Evolutionary conservation across 2,329 filamentous ascomycete species (phyloP), one percentile per base, ranked within the genome.

Genomic region (Epichloe typhina): DNA sequence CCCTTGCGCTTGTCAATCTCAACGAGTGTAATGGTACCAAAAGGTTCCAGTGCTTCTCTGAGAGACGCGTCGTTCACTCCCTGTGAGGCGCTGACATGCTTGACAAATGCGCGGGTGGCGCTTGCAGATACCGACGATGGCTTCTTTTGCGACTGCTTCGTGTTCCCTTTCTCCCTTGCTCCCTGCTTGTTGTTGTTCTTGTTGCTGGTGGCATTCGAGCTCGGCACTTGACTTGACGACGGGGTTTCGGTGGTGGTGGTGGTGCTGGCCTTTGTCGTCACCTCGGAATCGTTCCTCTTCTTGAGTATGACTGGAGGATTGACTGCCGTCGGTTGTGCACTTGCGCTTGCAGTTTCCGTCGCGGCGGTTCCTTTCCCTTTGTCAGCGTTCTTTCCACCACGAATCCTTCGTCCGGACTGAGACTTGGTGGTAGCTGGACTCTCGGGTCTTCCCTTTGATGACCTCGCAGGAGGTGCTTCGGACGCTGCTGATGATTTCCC

Each of bases 1-100:
- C 89, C 89, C 66, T 96, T 96, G 61, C 90, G 86, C 66, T 89
- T 90, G 64, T 97, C 91, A 50, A 97, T 91, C 59, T 96, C 91
- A 17, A 95, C 87, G 56, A 81, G 84, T 0, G 79, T 79, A 44
- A 96, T 79, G 1, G 77, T 66, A 2, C 91, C 91, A 58, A 88
- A 95, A 0, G 70, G 67, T 43, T 82, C 76, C 62, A 97, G 80
- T 1, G 86, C 82, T 57, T 84, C 77, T 59, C 84, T 82, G 2
- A 97, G 79, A 0, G 89, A 69, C 0, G 83, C 71, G 62, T 96
- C 91, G 0, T 88, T 96, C 45, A 96, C 86, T 13, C 91, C 91
- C 63, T 96, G 91, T 0, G 89, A 93, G 11, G 88, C 81, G 62
- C 94, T 95, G 48, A 84, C 85, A 59, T 89, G 84, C 65, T 90